Conservation (phyloP, 768 basidiomycete species). For the Phlebiopsis flavidoalba region DNA sequence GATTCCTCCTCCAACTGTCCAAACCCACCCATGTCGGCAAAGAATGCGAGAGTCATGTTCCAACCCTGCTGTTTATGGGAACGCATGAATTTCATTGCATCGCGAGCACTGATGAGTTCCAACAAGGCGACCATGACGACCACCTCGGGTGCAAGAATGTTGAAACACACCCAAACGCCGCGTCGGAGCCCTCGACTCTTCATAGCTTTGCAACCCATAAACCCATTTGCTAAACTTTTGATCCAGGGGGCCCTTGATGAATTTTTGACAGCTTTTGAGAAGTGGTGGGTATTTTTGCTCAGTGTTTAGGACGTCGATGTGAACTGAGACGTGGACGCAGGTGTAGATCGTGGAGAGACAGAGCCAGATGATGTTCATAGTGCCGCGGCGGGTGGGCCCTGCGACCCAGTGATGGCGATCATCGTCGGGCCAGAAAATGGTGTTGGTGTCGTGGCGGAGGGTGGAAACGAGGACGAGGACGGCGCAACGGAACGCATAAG, state of each 20-base stretch:
- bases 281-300: background rate
- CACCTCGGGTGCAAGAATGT: background rate
- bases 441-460: background rate
- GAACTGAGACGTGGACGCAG: constrained; percentile 1
- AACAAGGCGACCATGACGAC: background rate
- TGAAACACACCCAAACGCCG: background rate
- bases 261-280: background rate
- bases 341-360: background rate
- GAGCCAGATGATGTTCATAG: background rate
- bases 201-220: background rate
- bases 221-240: background rate
- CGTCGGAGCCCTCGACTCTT: too few species aligned
- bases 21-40: background rate
- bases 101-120: background rate
- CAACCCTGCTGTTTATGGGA: background rate
- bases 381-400: background rate
- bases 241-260: background rate
- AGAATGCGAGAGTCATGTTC: background rate
- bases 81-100: background rate
- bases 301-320: background rate
- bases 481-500: background rate
- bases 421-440: background rate
- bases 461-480: background rate
- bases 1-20: background rate
- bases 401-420: background rate